Percentiles rank a stretch among this genome's conserved stretches.
phyloP scores from a whole-genome alignment of 768 basidiomycete genomes.

The Phylloporus scabripes region DNA sequence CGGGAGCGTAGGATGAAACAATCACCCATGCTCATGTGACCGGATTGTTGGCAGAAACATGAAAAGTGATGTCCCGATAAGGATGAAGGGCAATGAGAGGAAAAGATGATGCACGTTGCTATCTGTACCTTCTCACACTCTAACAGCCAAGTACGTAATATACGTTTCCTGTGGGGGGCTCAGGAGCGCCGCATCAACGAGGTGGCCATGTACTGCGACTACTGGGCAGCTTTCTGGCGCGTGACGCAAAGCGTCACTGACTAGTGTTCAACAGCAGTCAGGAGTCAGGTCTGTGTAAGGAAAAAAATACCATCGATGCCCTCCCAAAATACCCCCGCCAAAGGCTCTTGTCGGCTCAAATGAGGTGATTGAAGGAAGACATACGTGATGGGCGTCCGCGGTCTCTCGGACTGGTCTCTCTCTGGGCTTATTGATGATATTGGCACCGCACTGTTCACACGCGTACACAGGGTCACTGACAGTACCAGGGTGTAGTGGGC shows the following conservation, averaged over 20 bases:
- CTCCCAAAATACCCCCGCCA: constrained; percentile 66
- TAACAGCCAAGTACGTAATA: constrained; percentile 77
- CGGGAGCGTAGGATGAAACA: too few species aligned
- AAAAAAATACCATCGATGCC: constrained; percentile 81
- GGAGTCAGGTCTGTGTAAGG: background rate
- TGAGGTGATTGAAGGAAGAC: constrained; percentile 53
- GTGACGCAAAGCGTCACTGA: constrained; percentile 64
- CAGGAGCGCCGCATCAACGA: constrained; percentile 71
- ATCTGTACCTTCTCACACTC: too few species aligned
- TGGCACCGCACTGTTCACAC: background rate
- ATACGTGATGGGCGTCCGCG: constrained; percentile 55
- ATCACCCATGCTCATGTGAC: too few species aligned
- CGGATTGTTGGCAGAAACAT: constrained; percentile 76
- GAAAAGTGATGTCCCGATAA: constrained; percentile 71
- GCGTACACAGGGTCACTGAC: constrained; percentile 31
- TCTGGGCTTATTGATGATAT: constrained; percentile 43
- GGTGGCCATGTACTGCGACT: constrained; percentile 64
- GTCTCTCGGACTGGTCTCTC: constrained; percentile 39
- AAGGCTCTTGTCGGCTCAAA: constrained; percentile 63
- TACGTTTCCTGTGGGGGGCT: constrained; percentile 79
- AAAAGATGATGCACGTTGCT: constrained; percentile 50
- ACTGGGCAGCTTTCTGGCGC: constrained; percentile 71
- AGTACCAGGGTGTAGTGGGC: constrained; percentile 58
- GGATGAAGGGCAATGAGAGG: constrained; percentile 59
- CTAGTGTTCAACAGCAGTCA: constrained; percentile 33